phyloP scores from a whole-genome alignment of 1,284 basidiomycete genomes.

The Trametes hirsuta region DNA sequence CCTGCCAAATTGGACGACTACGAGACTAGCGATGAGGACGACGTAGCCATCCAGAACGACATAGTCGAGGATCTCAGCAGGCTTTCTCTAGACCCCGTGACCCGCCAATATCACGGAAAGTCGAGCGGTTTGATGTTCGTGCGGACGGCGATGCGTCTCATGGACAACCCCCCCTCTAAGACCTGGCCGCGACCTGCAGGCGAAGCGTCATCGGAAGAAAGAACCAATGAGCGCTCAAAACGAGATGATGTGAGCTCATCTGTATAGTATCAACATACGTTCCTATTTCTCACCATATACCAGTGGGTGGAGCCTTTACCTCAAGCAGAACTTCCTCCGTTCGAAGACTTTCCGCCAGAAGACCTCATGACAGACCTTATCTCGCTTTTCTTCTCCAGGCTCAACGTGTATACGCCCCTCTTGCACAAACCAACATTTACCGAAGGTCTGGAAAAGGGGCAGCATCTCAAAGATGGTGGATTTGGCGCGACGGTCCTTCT shows the following conservation, averaged over 20 bases:
- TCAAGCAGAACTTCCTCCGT: slow-evolving; percentile 18
- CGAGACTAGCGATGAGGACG: not conserved
- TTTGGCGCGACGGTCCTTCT: slow-evolving; percentile 55
- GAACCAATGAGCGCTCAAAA: slow-evolving; percentile 37
- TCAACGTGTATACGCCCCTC: slow-evolving; percentile 48
- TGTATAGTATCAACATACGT: slow-evolving; percentile 12
- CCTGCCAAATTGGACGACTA: not conserved
- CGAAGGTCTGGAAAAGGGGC: slow-evolving; percentile 39
- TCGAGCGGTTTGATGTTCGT: slow-evolving; percentile 54
- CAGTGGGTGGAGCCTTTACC: not conserved
- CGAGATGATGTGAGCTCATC: slow-evolving; percentile 21
- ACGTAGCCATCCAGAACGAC: not conserved
- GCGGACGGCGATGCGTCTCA: slow-evolving; percentile 44
- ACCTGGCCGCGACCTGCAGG: too few species aligned
- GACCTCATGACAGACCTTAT: slow-evolving; percentile 41
- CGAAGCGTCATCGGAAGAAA: slow-evolving; percentile 36
- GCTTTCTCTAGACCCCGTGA: not conserved
- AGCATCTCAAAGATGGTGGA: slow-evolving; percentile 46
- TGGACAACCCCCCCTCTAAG: too few species aligned
- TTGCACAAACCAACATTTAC: slow-evolving; percentile 56
- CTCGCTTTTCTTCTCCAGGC: slow-evolving; percentile 49
- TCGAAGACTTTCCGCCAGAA: slow-evolving; percentile 6
- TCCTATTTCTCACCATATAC: not conserved
- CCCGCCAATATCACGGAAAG: slow-evolving; percentile 30
- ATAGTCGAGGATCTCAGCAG: not conserved